A percentile compares a stretch with the other conserved stretches of the same genome.
These are phyloP conservation scores for Gyrodon lividus DNA, from an alignment of 768 basidiomycete genomes.

Conservation along the genomic window DNA sequence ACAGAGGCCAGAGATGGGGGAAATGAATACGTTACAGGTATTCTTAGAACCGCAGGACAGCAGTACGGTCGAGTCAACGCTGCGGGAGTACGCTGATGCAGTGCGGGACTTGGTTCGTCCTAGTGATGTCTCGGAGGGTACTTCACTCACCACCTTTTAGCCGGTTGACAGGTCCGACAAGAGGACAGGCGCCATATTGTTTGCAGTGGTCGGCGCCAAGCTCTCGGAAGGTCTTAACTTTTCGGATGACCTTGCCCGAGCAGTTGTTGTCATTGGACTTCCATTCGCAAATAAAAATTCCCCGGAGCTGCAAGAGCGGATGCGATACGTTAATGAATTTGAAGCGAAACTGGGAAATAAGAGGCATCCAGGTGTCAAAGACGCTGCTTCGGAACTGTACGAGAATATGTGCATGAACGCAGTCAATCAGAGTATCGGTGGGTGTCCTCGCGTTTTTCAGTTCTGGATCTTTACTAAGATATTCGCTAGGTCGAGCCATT, in stretches of 20 bases:
- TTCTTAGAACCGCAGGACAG: constrained; percentile 85
- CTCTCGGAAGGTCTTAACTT: constrained; percentile 90
- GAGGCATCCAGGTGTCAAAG: constrained; percentile 43
- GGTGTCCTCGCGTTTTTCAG: constrained; percentile 17
- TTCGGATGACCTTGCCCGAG: constrained; percentile 78
- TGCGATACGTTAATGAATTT: constrained; percentile 78
- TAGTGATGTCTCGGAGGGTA: background rate
- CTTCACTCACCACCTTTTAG: constrained; percentile 16
- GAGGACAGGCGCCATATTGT: constrained; percentile 70
- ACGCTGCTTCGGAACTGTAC: constrained; percentile 81
- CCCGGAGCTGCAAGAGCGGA: constrained; percentile 84
- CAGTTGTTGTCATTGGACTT: constrained; percentile 83
- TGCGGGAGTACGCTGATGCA: constrained; percentile 70
- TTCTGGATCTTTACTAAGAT: constrained; percentile 1
- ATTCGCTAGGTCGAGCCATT: constrained; percentile 77
- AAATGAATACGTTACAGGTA: constrained; percentile 46
- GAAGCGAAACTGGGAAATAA: constrained; percentile 44
- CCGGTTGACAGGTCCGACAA: constrained; percentile 23
- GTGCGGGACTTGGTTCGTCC: constrained; percentile 28
- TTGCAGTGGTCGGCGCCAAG: constrained; percentile 96
- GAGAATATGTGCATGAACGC: constrained; percentile 92
- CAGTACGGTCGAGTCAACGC: constrained; percentile 66
- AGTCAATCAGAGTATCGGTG: constrained; percentile 97
- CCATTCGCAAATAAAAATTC: constrained; percentile 94
- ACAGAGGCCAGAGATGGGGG: background rate